Base-by-base conservation (phyloP, 352 stramenopile species). In the Phytophthora pini region DNA sequence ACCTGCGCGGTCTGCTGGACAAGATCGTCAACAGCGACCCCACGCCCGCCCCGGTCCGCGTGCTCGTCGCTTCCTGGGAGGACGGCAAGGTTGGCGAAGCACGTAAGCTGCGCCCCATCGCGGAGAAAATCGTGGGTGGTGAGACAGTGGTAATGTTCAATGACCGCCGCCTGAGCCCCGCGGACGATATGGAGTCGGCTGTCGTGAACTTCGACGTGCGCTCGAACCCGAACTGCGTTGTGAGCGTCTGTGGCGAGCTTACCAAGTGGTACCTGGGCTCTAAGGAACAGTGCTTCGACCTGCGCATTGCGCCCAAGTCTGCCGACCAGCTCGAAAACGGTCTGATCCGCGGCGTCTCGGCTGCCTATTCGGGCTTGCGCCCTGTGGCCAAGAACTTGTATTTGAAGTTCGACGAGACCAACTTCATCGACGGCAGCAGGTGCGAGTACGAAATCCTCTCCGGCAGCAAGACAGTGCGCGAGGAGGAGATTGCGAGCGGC, bases 321-420 rank as follows among this genome's bases (percentile, higher is more conserved):
- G 39, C 64, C 5, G 66, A 92, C 55, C 20, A 75, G 27, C 48
- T 56, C 8, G 68, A 88, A 55, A 88, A 90, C 61, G 81, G 82
- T 3, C 63, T 90, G 45, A 91, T 93, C 54, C 70, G 71, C 22
- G 84, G 80, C 46, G 79, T 93, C 49, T 90, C 80, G 67, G 84
- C 84, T 1, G 84, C 82, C 17, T 93, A 88, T 63, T 80, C 72
- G 20, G 61, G 72, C 24, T 31, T 65, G 13, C 75, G 72, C 12
- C 84, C 80, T 1, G 76, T 88, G 22, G 84, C 84, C 31, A 74
- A 65, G 17, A 89, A 85, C 50, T 68, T 93, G 45, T 93, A 91
- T 62, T 74, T 93, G 49, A 93, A 93, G 60, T 93, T 93, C 51
- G 84, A 93, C 68, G 67, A 77, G 39, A 80, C 72, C 27, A 93